Percentiles rank a stretch among this genome's conserved stretches.
Conservation (phyloP, 2,329 filamentous ascomycete species). For the Diaporthe eres region DNA sequence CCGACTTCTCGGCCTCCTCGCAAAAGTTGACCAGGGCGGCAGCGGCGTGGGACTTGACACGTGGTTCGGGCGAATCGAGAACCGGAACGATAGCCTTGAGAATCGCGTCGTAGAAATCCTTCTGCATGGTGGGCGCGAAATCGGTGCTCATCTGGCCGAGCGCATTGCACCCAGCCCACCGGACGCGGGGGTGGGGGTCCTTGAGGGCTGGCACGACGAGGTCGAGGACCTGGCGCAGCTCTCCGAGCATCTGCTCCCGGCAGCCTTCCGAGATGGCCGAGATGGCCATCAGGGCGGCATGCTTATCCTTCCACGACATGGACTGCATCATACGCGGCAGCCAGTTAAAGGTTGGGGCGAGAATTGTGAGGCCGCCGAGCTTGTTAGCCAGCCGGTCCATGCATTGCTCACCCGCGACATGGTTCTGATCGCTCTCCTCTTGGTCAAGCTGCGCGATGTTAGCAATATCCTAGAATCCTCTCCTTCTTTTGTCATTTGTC, state of each 20-base stretch:
- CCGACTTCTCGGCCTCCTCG: constrained; percentile 94
- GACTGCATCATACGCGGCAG: constrained; percentile 98
- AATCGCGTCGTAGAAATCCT: constrained; percentile 90
- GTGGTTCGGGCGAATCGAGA: constrained; percentile 88
- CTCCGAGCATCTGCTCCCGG: constrained; percentile 93
- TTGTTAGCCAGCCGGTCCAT: constrained; percentile 99
- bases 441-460: constrained; percentile 78
- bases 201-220: constrained; percentile 93
- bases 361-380: constrained; percentile 91
- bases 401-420: constrained; percentile 97
- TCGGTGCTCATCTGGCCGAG: constrained; percentile 99
- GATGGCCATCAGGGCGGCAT: constrained; percentile 98
- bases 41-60: constrained; percentile 96
- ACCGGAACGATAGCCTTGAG: constrained; percentile 94
- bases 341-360: constrained; percentile 96
- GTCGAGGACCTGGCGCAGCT: constrained; percentile 93
- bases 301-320: constrained; percentile 92
- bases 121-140: constrained; percentile 98
- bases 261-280: constrained; percentile 98
- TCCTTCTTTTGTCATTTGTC: neutral
- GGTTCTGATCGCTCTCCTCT: constrained; percentile 96
- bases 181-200: constrained; percentile 92
- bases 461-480: constrained; percentile 39
- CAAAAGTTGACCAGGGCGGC: constrained; percentile 99
- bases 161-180: constrained; percentile 98